Evolutionary conservation across 2,329 filamentous ascomycete genomes (phyloP), one percentile per base, ranked within the genome.

Genomic region (Fonsecaea pedrosoi): DNA sequence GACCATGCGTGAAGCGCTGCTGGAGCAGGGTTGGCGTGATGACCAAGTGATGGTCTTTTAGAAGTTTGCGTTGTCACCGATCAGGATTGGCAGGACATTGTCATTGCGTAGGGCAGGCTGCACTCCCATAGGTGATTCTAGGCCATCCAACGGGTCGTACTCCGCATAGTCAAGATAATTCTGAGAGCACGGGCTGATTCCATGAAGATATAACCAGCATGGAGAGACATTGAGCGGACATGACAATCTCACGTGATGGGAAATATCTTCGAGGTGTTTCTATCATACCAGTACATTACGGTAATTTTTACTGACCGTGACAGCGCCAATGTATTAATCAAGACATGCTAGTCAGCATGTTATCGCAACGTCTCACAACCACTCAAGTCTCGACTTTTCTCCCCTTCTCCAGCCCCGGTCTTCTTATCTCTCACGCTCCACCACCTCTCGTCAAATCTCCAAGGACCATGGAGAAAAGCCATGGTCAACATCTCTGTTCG

Each of bases 11-110:
- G 76, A 80, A 54, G 84, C 86, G 32, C 76, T 91, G 73, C 75
- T 83, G 62, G 83, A 82, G 12, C 80, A 89, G 76, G 91, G 91
- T 0, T 96, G 92, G 91, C 81, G 77, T 8, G 89, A 92, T 68
- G 85, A 89, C 13, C 87, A 94, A 75, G 74, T 95, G 71, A 76
- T 94, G 71, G 92, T 94, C 78, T 96, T 95, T 75, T 95, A 62
- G 42, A 25, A 37, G 4, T 68, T 68, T 35, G 32, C 6, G 21
- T 42, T 34, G 13, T 30, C n/a, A 34, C 25, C 10, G 34, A 13
- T 48, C 21, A 25, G 35, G 18, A 58, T 4, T 6, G 12, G 21
- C 25, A 32, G 40, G 35, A 8, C 9, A 34, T 0, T 40, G 38
- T 15, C 25, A 25, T 25, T 25, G 25, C 25, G 25, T 2, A 25